phyloP scores from a whole-genome alignment of 805 yeast genomes.

The Suhomyces sp. region DNA sequence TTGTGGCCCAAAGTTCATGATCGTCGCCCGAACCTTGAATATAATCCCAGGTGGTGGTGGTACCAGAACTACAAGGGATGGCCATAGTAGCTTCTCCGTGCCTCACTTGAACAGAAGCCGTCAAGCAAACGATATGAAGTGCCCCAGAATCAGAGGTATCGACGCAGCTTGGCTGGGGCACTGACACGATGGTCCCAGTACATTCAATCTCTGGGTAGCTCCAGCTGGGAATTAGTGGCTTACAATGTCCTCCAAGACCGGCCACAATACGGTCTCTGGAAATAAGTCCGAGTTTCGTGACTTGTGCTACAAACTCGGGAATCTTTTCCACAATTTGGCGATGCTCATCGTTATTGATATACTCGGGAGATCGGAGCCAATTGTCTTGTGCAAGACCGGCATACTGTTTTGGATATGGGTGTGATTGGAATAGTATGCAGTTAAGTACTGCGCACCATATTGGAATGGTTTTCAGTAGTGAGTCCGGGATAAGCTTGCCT shows the following conservation, averaged over 20 bases:
- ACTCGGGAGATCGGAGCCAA: constrained; percentile 48
- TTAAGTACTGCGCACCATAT: constrained; percentile 88
- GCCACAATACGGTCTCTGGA: constrained; percentile 26
- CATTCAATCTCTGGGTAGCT: constrained; percentile 50
- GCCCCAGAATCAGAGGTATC: constrained; percentile 1
- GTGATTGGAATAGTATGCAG: constrained; percentile 42
- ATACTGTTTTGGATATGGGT: constrained; percentile 5
- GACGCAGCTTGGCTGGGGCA: constrained; percentile 15
- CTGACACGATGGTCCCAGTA: constrained; percentile 20
- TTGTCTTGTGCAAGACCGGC: constrained; percentile 12
- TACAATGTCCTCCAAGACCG: constrained; percentile 24
- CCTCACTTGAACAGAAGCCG: constrained; percentile 50
- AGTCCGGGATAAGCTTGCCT: constrained; percentile 84
- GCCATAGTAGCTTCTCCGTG: constrained; percentile 5
- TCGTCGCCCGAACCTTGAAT: constrained; percentile 96
- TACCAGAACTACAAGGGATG: background rate
- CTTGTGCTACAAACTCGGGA: constrained; percentile 9
- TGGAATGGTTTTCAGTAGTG: constrained; percentile 82
- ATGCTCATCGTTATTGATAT: constrained; percentile 57
- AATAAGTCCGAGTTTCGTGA: constrained; percentile 37
- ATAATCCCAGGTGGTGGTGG: constrained; percentile 37
- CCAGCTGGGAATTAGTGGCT: constrained; percentile 68
- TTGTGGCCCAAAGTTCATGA: constrained; percentile 73
- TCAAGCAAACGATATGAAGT: constrained; percentile 39
- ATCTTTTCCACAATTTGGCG: constrained; percentile 41